Evolutionary conservation across 306 rosid genomes (phyloP), one percentile per base, ranked within the genome.

Genomic region (Dryas drummondii): DNA sequence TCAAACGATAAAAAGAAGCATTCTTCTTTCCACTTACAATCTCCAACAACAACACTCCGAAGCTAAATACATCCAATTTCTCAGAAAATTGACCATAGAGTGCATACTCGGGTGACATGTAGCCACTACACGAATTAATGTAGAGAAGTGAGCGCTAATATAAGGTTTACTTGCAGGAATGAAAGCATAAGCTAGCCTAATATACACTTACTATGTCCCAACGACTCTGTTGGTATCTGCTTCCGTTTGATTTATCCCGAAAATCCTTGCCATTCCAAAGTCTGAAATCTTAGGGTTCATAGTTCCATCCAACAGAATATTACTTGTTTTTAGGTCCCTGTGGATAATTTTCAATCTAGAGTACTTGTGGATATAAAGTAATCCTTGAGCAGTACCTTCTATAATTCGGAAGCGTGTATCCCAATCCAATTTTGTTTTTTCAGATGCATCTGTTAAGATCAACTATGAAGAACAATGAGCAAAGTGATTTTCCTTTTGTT

Each of bases 381-480:
- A 8, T 7, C 78, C 80, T 16, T 72, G 58, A 53, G 65, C 75
- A 1, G 56, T 27, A 4, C 74, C 63, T 10, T 53, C 17, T 53
- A 70, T 83, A 19, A 87, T 89, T 22, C 75, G 79, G 56, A 81
- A 79, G 1, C 86, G 84, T 47, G 48, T 65, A 5, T 70, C 71
- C 93, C 89, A 89, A 8, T 79, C 67, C 14, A 87, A 5, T 19
- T 70, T 54, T 70, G 1, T 11, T 5, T 40, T 70, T 40, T 53
- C 63, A 53, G 5, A n/a, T 16, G 63, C 17, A 41, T 70, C 75
- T 70, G 48, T 15, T 32, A 9, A 4, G 15, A 10, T 3, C 50
- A 68, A 49, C 10, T 49, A 40, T 16, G n/a, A 70, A 2, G 9
- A 16, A 69, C 2, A 9, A 51, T 15, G 16, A 32, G 14, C n/a